Evolutionary conservation across 2,329 filamentous ascomycete species (phyloP), one percentile per base, ranked within the genome.

Genomic region (Alternaria burnsii): DNA sequence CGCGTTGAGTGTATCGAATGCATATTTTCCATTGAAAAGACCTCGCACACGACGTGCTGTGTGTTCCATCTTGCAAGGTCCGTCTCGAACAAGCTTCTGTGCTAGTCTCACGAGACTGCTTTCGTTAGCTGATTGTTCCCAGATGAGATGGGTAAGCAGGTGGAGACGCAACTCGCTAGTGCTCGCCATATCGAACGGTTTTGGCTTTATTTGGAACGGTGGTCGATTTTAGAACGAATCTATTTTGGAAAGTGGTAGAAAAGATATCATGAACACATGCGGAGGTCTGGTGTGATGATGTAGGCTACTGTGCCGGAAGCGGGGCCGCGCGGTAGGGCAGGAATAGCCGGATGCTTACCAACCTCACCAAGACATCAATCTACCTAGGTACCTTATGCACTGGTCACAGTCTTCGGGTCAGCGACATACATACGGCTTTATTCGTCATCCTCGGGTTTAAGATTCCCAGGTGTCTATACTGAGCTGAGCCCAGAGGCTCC

Each of bases 51-150:
- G 75, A 12, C 75, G 72, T 2, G 70, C 58, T 4, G 76, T 77
- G 11, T 44, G 50, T 38, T 75, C 63, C 7, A 62, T 55, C 36
- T 67, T 76, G 53, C 72, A 62, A 1, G 81, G 81, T 0, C 81
- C 81, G 20, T 80, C 65, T 4, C 73, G 71, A 16, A 71, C 74
- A 30, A 83, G 77, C 53, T 76, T 79, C 61, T 79, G 69, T 53
- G 81, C 81, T 22, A 83, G 74, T 20, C 77, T 73, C 11, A 69
- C 67, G 22, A 82, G 75, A 64, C 79, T 82, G 51, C 5, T 34
- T n/a, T n/a, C 47, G 42, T 64, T 9, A 58, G 46, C 53, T 34
- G 4, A n/a, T 36, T 5, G 9, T n/a, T 26, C 18, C n/a, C 5
- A 9, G 32, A 10, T 40, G 9, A 8, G 9, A 41, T 24, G n/a